Evolutionary conservation across 202 grass and related monocot genomes (phyloP).

Genomic region (Miscanthus sacchariflorus): DNA sequence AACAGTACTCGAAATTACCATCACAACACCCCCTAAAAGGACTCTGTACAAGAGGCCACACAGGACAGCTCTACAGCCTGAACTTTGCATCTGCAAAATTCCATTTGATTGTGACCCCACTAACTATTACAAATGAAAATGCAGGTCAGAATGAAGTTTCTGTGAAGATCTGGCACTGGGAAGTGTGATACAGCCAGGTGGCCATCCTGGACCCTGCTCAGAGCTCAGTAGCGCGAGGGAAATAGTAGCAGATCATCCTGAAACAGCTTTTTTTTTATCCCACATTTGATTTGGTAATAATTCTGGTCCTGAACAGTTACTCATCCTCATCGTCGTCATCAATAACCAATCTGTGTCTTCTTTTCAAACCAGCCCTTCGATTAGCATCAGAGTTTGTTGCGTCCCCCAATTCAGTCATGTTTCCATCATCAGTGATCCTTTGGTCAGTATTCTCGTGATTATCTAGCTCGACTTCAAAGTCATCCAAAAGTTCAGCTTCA

Average conservation of each 20-base stretch:
- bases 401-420: slow-evolving; percentile 50
- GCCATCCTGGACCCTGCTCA: not conserved
- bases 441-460: slow-evolving; percentile 24
- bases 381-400: not conserved
- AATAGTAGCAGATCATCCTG: slow-evolving; percentile 4
- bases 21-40: not conserved
- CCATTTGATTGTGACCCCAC: slow-evolving; percentile 1
- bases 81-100: slow-evolving; percentile 6
- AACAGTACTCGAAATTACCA: not conserved
- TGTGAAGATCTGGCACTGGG: not conserved
- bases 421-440: slow-evolving; percentile 31
- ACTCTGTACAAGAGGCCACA: slow-evolving; percentile 8
- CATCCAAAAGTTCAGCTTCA: slow-evolving; percentile 62
- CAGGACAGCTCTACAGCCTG: not conserved
- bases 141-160: not conserved
- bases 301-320: slow-evolving; percentile 18
- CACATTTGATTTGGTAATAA: not conserved
- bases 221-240: not conserved
- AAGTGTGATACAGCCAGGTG: not conserved
- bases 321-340: slow-evolving; percentile 68
- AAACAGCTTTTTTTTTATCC: not conserved
- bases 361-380: slow-evolving; percentile 60
- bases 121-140: not conserved
- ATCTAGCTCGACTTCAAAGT: slow-evolving; percentile 55
- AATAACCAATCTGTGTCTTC: slow-evolving; percentile 70